Evolutionary conservation across 345 rosid genomes (phyloP).

Genomic region (Dipteronia dyeriana): DNA sequence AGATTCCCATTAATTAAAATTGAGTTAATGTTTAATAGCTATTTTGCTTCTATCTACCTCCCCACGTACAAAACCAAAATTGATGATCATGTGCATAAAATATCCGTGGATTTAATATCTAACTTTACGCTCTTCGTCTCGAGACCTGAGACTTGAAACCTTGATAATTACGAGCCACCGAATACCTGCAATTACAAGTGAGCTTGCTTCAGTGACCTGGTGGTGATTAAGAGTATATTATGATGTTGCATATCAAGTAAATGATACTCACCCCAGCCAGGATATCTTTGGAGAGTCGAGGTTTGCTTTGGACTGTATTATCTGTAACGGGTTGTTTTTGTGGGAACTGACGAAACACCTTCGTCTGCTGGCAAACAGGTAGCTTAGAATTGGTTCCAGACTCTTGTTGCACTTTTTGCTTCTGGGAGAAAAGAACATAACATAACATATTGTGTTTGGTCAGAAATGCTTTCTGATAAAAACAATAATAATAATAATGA

Average conservation of each 20-base stretch:
- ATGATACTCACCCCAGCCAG: conserved; percentile 62
- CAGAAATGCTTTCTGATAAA: not conserved
- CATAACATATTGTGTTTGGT: not conserved
- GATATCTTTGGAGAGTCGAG: conserved; percentile 64
- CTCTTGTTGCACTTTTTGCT: conserved; percentile 59
- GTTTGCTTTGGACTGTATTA: conserved; percentile 47
- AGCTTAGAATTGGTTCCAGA: conserved; percentile 35
- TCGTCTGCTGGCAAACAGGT: conserved; percentile 35
- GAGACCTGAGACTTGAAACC: not conserved
- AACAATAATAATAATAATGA: not conserved
- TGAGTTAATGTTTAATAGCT: too few relatives aligned
- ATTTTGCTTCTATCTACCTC: too few relatives aligned
- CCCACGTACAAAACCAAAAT: not conserved
- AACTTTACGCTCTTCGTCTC: not conserved
- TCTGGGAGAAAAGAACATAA: conserved; percentile 44
- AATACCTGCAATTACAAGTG: conserved; percentile 47
- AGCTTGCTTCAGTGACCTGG: conserved; percentile 6
- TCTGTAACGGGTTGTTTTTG: conserved; percentile 68
- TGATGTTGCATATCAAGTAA: not conserved
- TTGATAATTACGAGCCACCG: conserved; percentile 37
- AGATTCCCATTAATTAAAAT: too few relatives aligned
- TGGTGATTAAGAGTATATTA: not conserved
- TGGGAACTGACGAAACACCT: conserved; percentile 57
- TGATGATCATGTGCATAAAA: not conserved
- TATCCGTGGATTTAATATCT: not conserved